Evolutionary conservation across 2,329 filamentous ascomycete genomes (phyloP).

Genomic region (Fusarium tupiense): DNA sequence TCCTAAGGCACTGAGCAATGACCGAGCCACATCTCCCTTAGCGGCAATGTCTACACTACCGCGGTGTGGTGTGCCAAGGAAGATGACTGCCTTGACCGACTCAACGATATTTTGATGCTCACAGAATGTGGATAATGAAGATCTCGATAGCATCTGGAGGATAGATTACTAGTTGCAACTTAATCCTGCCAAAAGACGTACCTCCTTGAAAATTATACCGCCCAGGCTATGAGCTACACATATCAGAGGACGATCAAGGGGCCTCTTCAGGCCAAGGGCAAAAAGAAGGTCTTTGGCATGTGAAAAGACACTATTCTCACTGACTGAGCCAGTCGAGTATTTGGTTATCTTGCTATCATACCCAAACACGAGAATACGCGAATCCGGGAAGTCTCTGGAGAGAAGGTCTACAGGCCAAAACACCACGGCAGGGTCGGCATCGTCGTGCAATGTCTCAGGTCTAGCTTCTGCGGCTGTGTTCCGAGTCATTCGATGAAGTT

Average conservation of each 20-base stretch:
- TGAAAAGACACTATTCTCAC: background rate
- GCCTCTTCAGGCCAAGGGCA: rapidly evolving
- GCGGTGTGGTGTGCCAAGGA: background rate
- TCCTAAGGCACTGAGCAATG: background rate
- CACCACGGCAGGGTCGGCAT: rapidly evolving
- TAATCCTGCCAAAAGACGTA: rapidly evolving
- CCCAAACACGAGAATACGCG: background rate
- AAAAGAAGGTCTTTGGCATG: background rate
- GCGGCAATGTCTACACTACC: background rate
- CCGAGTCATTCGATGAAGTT: rapidly evolving
- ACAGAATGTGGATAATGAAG: rapidly evolving
- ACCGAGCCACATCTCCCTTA: background rate
- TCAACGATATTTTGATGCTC: background rate
- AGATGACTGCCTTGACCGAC: background rate
- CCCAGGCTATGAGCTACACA: background rate
- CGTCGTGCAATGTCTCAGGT: rapidly evolving
- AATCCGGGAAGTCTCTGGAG: rapidly evolving
- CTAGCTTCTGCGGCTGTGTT: rapidly evolving
- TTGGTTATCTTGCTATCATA: background rate
- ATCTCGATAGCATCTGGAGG: rapidly evolving
- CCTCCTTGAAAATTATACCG: background rate
- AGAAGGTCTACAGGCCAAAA: background rate
- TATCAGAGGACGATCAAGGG: background rate
- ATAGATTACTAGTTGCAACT: rapidly evolving
- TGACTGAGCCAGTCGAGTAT: background rate